These are phyloP conservation scores for Arabidopsis suecica DNA, from an alignment of 345 rosid genomes.

Conservation along the genomic window DNA sequence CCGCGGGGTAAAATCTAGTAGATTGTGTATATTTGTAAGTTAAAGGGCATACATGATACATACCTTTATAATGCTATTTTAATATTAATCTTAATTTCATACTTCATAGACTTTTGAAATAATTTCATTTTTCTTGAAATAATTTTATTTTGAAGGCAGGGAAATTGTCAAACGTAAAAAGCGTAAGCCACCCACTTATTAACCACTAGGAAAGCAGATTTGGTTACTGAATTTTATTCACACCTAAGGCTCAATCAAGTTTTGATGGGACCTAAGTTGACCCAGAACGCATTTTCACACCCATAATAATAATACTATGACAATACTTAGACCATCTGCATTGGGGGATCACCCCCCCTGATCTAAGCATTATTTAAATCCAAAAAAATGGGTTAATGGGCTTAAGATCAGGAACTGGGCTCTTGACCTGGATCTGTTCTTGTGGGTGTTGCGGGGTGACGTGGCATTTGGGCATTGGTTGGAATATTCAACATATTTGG, in stretches of 20 bases:
- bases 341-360: too few relatives aligned
- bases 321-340: too few relatives aligned
- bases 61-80: neutral
- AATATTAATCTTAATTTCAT: slow-evolving; percentile 8
- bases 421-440: too few relatives aligned
- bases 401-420: too few relatives aligned
- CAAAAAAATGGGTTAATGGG: too few relatives aligned
- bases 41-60: slow-evolving; percentile 6
- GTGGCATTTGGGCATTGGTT: too few relatives aligned
- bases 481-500: too few relatives aligned
- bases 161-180: slow-evolving; percentile 31
- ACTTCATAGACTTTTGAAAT: slow-evolving; percentile 20
- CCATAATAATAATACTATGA: slow-evolving; percentile 1
- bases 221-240: slow-evolving; percentile 41
- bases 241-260: slow-evolving; percentile 30
- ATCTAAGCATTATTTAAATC: too few relatives aligned
- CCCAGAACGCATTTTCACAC: slow-evolving; percentile 41
- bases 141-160: neutral
- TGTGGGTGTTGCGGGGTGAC: too few relatives aligned
- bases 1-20: too few relatives aligned
- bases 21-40: neutral
- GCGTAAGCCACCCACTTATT: slow-evolving; percentile 33
- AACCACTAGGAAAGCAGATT: slow-evolving; percentile 29
- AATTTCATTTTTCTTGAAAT: neutral
- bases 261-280: slow-evolving; percentile 42